phyloP scores from a whole-genome alignment of 1,139 yeast genomes.

The Scheffersomyces stambukii region DNA sequence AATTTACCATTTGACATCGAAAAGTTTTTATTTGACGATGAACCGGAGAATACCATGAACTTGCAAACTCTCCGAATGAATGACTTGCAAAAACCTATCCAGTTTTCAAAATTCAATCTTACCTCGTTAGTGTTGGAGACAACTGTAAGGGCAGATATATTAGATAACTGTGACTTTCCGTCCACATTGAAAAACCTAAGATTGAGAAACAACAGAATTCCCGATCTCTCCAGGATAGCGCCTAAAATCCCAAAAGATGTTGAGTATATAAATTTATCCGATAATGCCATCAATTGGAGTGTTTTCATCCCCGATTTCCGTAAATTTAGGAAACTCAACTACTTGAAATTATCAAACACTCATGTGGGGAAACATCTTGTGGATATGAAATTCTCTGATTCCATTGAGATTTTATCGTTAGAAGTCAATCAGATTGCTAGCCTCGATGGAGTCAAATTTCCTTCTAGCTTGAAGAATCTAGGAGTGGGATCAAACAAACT shows the following conservation, averaged over 20 bases:
- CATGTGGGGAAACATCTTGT: constrained; percentile 13
- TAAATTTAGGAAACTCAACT: constrained; percentile 11
- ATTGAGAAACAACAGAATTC: constrained; percentile 14
- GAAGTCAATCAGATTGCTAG: constrained; percentile 20
- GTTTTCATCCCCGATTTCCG: constrained; percentile 6
- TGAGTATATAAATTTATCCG: constrained; percentile 14
- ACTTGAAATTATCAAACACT: constrained; percentile 18
- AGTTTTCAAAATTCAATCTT: constrained; percentile 3
- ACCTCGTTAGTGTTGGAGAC: constrained; percentile 1
- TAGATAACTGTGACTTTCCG: constrained; percentile 10
- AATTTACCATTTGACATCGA: constrained; percentile 1
- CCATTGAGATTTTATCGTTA: constrained; percentile 15
- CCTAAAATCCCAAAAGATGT: constrained; percentile 9
- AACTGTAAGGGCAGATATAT: no score
- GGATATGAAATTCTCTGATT: constrained; percentile 15
- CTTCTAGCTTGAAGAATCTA: constrained; percentile 14
- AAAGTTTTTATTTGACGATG: constrained; percentile 2
- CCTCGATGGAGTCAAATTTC: constrained; percentile 18
- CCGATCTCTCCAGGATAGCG: constrained; percentile 6
- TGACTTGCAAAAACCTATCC: neutral
- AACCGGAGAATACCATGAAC: constrained; percentile 1
- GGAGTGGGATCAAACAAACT: constrained; percentile 22
- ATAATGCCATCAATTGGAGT: constrained; percentile 24
- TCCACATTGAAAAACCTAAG: constrained; percentile 11
- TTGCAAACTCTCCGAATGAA: constrained; percentile 3